These are phyloP conservation scores for Anisogramma anomala DNA, from an alignment of 2,329 filamentous ascomycete genomes.

Conservation along the genomic window DNA sequence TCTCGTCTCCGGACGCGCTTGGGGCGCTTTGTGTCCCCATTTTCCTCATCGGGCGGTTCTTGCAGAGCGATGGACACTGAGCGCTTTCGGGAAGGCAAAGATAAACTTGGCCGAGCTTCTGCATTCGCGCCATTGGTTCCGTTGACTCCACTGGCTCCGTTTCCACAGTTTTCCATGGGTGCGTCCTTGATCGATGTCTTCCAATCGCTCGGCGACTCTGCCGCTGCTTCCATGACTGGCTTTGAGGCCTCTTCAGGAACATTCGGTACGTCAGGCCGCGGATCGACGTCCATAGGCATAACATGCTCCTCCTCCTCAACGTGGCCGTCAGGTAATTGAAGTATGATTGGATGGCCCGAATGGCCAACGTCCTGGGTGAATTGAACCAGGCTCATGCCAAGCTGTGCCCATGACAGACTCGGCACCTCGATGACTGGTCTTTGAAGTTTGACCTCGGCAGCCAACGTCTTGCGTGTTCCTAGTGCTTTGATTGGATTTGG, in stretches of 20 bases:
- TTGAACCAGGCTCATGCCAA: constrained; percentile 31
- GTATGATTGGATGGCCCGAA: constrained; percentile 23
- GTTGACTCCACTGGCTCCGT: background rate
- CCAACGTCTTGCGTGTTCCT: constrained; percentile 21
- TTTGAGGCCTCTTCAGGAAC: constrained; percentile 12
- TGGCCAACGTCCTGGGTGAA: constrained; percentile 25
- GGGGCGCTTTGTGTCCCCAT: constrained; percentile 47
- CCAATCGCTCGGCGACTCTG: constrained; percentile 3
- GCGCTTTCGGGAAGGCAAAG: constrained; percentile 41
- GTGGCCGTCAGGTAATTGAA: constrained; percentile 27
- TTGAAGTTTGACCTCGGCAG: constrained; percentile 11
- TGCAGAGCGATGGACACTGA: constrained; percentile 50
- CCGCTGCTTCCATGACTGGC: background rate
- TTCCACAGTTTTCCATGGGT: constrained; percentile 1
- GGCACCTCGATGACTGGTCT: constrained; percentile 22
- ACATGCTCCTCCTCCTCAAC: constrained; percentile 25
- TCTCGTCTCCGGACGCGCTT: constrained; percentile 54
- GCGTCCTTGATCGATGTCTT: constrained; percentile 4
- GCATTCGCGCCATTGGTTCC: background rate
- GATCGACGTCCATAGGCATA: constrained; percentile 28
- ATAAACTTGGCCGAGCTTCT: constrained; percentile 22
- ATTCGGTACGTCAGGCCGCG: constrained; percentile 19
- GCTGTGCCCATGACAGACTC: constrained; percentile 30
- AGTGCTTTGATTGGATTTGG: constrained; percentile 38
- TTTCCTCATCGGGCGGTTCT: constrained; percentile 46